A percentile compares a stretch with the other conserved stretches of the same genome.
Conservation (phyloP, 805 yeast species). For the Pichia membranifaciens region DNA sequence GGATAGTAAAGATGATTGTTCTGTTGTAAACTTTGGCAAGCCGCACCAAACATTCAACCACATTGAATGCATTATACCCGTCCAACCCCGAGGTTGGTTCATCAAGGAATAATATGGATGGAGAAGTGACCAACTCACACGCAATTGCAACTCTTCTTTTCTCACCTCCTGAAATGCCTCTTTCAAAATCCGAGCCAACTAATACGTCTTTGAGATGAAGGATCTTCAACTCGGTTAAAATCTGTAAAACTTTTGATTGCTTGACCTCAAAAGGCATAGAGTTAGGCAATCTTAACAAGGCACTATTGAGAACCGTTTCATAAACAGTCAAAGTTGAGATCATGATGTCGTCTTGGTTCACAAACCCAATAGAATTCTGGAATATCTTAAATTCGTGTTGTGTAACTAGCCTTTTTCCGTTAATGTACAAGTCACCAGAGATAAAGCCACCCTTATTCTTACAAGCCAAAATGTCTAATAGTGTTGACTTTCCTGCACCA, state of each 20-base stretch:
- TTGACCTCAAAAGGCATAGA: constrained; percentile 70
- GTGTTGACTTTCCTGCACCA: constrained; percentile 96
- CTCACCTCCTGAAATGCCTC: constrained; percentile 94
- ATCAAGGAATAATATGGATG: constrained; percentile 75
- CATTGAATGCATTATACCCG: constrained; percentile 88
- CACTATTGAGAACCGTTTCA: constrained; percentile 91
- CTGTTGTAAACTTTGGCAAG: constrained; percentile 76
- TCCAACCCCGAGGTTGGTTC: constrained; percentile 97
- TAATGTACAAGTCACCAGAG: constrained; percentile 64
- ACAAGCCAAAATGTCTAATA: constrained; percentile 84
- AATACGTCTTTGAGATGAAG: constrained; percentile 74
- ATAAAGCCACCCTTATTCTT: constrained; percentile 74
- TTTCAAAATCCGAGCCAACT: constrained; percentile 81
- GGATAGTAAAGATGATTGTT: constrained; percentile 89
- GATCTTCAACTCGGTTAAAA: constrained; percentile 79
- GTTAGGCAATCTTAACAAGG: constrained; percentile 79
- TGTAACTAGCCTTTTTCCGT: constrained; percentile 48
- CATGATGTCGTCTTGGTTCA: constrained; percentile 89
- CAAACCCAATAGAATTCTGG: constrained; percentile 79
- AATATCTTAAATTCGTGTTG: constrained; percentile 37
- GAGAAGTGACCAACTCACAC: constrained; percentile 86
- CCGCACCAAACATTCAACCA: constrained; percentile 75
- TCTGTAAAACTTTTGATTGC: constrained; percentile 74
- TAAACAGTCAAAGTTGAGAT: constrained; percentile 92
- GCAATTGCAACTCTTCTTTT: constrained; percentile 90